Evolutionary conservation across 2,329 filamentous ascomycete genomes (phyloP).

Genomic region (Cordyceps militaris): DNA sequence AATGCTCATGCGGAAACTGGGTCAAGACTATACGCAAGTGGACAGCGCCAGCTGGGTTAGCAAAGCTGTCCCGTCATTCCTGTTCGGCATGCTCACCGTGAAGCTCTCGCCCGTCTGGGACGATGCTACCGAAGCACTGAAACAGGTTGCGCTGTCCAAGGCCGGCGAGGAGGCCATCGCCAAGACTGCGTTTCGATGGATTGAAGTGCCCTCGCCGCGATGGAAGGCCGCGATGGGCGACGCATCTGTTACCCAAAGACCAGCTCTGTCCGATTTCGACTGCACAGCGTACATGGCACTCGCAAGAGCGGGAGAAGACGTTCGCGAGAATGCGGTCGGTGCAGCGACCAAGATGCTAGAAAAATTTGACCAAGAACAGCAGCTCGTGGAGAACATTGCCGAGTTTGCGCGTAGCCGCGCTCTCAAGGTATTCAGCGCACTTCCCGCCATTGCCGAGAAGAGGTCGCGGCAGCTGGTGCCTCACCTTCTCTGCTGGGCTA

Average conservation of each 20-base stretch:
- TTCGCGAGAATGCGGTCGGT: conserved; percentile 46
- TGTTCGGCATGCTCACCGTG: conserved; percentile 84
- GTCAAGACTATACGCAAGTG: conserved; percentile 54
- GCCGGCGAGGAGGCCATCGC: conserved; percentile 67
- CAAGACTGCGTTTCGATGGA: conserved; percentile 70
- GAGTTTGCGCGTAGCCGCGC: conserved; percentile 65
- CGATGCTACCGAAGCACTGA: conserved; percentile 68
- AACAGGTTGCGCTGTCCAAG: conserved; percentile 63
- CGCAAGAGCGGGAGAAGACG: conserved; percentile 41
- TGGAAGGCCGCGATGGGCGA: conserved; percentile 40
- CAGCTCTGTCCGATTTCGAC: conserved; percentile 66
- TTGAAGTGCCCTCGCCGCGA: conserved; percentile 51
- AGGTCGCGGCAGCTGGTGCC: conserved; percentile 79
- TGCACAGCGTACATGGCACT: conserved; percentile 68
- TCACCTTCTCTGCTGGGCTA: conserved; percentile 76
- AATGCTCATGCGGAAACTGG: conserved; percentile 78
- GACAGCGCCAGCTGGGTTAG: conserved; percentile 57
- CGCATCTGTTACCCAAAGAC: conserved; percentile 27
- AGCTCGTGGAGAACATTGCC: conserved; percentile 41
- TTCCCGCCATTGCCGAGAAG: conserved; percentile 76
- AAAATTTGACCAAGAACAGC: conserved; percentile 59
- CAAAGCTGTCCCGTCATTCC: conserved; percentile 69
- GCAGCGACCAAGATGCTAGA: conserved; percentile 52
- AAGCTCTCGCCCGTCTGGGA: conserved; percentile 84
- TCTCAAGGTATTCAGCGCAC: conserved; percentile 65